Evolutionary conservation across 2,329 filamentous ascomycete genomes (phyloP).

Genomic region (Fusarium domesticum): DNA sequence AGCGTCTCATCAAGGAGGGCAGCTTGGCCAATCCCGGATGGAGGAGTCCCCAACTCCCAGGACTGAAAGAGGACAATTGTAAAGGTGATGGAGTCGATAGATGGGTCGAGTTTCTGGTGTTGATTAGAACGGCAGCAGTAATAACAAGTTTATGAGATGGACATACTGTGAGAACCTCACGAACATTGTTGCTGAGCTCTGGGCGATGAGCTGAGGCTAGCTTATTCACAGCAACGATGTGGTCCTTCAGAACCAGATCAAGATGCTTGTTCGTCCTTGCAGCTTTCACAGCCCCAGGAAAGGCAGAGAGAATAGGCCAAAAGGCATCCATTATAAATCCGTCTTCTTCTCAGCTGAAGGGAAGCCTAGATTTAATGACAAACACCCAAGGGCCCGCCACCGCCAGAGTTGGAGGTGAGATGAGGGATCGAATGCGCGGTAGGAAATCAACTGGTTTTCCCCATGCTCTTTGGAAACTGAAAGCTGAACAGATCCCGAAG

Average conservation of each 20-base stretch:
- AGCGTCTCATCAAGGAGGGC: slow-evolving; percentile 42
- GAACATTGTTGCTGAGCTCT: slow-evolving; percentile 35
- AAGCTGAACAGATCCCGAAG: neutral
- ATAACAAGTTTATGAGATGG: neutral
- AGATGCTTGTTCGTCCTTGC: slow-evolving; percentile 35
- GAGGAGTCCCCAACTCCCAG: slow-evolving; percentile 23
- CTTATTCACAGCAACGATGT: slow-evolving; percentile 38
- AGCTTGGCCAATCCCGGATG: slow-evolving; percentile 32
- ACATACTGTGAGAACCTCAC: slow-evolving; percentile 42
- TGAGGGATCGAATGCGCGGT: neutral
- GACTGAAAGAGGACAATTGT: slow-evolving; percentile 46
- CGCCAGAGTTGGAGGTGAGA: neutral
- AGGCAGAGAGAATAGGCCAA: slow-evolving; percentile 38
- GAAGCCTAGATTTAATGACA: neutral
- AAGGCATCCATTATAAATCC: slow-evolving; percentile 32
- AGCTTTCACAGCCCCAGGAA: slow-evolving; percentile 35
- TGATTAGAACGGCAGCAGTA: slow-evolving; percentile 15
- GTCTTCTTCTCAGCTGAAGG: neutral
- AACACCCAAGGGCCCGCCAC: too few relatives aligned
- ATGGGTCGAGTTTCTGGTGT: slow-evolving; percentile 45
- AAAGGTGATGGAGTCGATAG: slow-evolving; percentile 50
- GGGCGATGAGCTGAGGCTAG: slow-evolving; percentile 35
- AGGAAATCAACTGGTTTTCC: neutral
- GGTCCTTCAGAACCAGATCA: slow-evolving; percentile 39
- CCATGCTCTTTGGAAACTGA: neutral